Conservation (phyloP, 83 land plant genomes). For the Isoetes engelmannii region DNA sequence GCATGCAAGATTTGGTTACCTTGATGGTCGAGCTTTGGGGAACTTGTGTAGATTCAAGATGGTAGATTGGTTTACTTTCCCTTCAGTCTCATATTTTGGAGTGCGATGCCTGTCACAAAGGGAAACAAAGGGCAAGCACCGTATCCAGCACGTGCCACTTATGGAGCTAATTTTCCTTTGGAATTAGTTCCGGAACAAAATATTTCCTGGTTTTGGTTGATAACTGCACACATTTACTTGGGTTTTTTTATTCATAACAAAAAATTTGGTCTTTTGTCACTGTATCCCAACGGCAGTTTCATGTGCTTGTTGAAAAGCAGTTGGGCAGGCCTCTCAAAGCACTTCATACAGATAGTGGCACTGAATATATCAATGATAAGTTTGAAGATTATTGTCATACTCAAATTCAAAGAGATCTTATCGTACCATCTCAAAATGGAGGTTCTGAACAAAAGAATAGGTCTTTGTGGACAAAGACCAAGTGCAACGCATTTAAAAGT, state of each 20-base stretch:
- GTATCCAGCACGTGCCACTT: too few relatives aligned
- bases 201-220: slow-evolving; percentile 26
- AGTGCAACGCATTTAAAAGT: slow-evolving; percentile 2
- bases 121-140: too few relatives aligned
- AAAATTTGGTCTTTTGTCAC: slow-evolving; percentile 20
- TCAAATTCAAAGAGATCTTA: slow-evolving; percentile 16
- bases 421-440: slow-evolving; percentile 11
- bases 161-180: not conserved
- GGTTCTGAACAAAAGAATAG: slow-evolving; percentile 25
- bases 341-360: slow-evolving; percentile 21
- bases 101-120: too few relatives aligned
- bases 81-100: too few relatives aligned
- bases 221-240: slow-evolving; percentile 18
- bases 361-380: slow-evolving; percentile 12
- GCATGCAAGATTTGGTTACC: too few relatives aligned
- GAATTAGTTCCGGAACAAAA: slow-evolving; percentile 17
- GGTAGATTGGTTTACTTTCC: too few relatives aligned
- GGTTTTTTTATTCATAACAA: slow-evolving; percentile 9
- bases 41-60: too few relatives aligned
- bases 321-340: slow-evolving; percentile 17
- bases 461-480: slow-evolving; percentile 5
- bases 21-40: too few relatives aligned
- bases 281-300: slow-evolving; percentile 16
- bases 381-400: slow-evolving; percentile 27
- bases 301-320: slow-evolving; percentile 15